Evolutionary conservation across 2,329 filamentous ascomycete species (phyloP).

Genomic region (Westerdykella ornata): DNA sequence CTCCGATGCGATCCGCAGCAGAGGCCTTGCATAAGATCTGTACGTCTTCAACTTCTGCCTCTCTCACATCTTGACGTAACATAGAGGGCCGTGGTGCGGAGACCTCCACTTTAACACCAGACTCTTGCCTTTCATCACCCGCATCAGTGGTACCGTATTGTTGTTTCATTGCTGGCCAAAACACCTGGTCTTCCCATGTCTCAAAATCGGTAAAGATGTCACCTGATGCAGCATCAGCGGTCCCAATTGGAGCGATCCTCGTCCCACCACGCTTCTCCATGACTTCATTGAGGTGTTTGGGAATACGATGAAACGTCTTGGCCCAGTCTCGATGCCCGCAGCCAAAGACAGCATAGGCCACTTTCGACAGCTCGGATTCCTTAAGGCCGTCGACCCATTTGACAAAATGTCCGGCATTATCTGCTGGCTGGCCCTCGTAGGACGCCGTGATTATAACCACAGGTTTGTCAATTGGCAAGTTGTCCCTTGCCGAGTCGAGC

Average conservation of each 20-base stretch:
- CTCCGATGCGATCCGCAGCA: constrained; percentile 18
- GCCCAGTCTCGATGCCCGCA: constrained; percentile 41
- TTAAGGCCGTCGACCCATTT: constrained; percentile 34
- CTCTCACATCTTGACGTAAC: constrained; percentile 33
- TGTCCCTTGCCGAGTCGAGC: constrained; percentile 32
- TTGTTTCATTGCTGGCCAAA: constrained; percentile 34
- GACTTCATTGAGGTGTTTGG: constrained; percentile 30
- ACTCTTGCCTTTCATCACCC: constrained; percentile 19
- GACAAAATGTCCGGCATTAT: constrained; percentile 40
- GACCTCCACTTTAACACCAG: constrained; percentile 27
- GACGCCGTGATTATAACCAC: constrained; percentile 37
- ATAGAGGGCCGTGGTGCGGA: constrained; percentile 31
- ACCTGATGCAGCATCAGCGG: constrained; percentile 33
- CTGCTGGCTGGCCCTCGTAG: constrained; percentile 41
- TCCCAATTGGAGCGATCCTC: constrained; percentile 27
- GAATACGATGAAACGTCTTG: constrained; percentile 39
- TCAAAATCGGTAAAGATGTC: constrained; percentile 41
- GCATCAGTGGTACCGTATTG: constrained; percentile 25
- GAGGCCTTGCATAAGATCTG: constrained; percentile 13
- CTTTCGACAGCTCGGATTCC: constrained; percentile 24
- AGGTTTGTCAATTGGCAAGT: constrained; percentile 32
- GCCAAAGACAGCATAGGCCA: constrained; percentile 39
- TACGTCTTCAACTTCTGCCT: constrained; percentile 31
- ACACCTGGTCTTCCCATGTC: constrained; percentile 35
- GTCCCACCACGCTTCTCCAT: constrained; percentile 29